These are phyloP conservation scores for Globisporangium canariense DNA, from an alignment of 352 stramenopile genomes.

Conservation along the genomic window DNA sequence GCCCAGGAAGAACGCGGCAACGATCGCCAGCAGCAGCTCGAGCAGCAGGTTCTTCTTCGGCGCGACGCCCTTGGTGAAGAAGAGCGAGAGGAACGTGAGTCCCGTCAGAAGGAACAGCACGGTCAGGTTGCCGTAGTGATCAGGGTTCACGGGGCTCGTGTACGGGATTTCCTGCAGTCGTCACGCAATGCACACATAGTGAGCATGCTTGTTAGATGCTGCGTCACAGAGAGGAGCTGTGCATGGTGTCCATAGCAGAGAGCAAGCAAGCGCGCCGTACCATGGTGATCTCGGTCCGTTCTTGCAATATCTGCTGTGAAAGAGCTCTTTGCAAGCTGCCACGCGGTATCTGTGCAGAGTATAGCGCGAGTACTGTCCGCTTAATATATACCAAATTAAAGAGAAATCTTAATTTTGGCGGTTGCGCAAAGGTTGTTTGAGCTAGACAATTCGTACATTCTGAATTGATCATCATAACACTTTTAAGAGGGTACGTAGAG, in stretches of 20 bases:
- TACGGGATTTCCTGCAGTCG: constrained; percentile 71
- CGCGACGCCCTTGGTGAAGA: constrained; percentile 75
- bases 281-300: constrained; percentile 5
- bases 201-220: background rate
- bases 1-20: constrained; percentile 69
- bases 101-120: constrained; percentile 55
- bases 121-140: constrained; percentile 67
- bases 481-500: too few relatives aligned
- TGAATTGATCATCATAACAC: too few relatives aligned
- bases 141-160: constrained; percentile 68
- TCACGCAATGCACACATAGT: background rate
- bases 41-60: constrained; percentile 74
- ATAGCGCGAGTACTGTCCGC: too few relatives aligned
- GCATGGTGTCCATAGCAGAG: background rate
- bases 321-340: constrained; percentile 3
- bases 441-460: too few relatives aligned
- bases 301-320: constrained; percentile 4
- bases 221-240: background rate
- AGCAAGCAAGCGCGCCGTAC: background rate
- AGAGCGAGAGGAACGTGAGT: constrained; percentile 75
- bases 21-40: constrained; percentile 65
- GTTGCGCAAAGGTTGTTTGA: too few relatives aligned
- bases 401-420: too few relatives aligned
- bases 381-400: too few relatives aligned
- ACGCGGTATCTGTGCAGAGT: background rate